A percentile compares a stretch with the other conserved stretches of the same genome.
Evolutionary conservation across 768 basidiomycete genomes (phyloP).

Genomic region (Trametes sanguinea): DNA sequence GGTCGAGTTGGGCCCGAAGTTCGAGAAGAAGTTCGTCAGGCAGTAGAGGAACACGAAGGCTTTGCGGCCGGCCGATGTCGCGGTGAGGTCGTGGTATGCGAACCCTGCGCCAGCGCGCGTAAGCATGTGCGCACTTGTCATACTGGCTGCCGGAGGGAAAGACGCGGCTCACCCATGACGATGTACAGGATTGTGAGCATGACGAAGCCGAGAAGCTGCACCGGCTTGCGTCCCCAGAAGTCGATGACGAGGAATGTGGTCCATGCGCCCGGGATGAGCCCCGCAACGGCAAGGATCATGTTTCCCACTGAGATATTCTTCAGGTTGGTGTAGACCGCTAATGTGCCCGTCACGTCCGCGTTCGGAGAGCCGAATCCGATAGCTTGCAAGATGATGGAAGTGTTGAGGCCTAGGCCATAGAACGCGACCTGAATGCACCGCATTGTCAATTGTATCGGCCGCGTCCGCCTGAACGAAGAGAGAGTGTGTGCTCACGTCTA

Average conservation of each 20-base stretch:
- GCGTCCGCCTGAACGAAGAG: not conserved
- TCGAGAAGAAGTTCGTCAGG: conserved; percentile 88
- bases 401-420: conserved; percentile 52
- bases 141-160: not conserved
- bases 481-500: conserved; percentile 55
- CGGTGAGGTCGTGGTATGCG: conserved; percentile 31
- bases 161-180: conserved; percentile 31
- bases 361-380: conserved; percentile 29
- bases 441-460: not conserved
- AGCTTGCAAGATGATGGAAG: conserved; percentile 41
- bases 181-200: conserved; percentile 38
- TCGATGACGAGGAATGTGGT: conserved; percentile 40
- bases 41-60: conserved; percentile 50
- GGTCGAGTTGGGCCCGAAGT: conserved; percentile 81
- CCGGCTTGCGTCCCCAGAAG: conserved; percentile 40
- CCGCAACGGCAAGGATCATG: conserved; percentile 40
- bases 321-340: conserved; percentile 31
- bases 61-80: conserved; percentile 28
- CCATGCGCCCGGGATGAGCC: conserved; percentile 44
- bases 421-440: conserved; percentile 39
- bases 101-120: conserved; percentile 26
- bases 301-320: conserved; percentile 37
- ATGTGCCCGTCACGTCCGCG: conserved; percentile 16
- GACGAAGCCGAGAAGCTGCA: conserved; percentile 43
- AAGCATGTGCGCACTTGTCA: too few relatives aligned